Conservation (phyloP, 768 basidiomycete species). For the Amanita polypyramis region DNA sequence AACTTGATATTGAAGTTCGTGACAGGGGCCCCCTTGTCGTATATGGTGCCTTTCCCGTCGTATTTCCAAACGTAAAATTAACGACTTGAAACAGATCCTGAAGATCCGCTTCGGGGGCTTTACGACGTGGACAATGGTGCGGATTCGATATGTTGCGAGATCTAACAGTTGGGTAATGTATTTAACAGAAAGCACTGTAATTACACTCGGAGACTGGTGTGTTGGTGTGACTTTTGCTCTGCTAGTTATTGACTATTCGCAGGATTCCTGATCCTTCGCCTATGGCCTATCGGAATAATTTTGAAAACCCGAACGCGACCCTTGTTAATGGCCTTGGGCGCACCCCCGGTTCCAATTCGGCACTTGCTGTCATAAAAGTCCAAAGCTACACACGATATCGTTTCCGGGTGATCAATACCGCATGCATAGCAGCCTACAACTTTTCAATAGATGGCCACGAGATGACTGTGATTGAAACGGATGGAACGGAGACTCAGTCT, state of each 20-base stretch:
- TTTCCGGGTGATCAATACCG: slow-evolving; percentile 16
- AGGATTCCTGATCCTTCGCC: slow-evolving; percentile 17
- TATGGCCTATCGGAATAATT: slow-evolving; percentile 8
- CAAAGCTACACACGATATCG: slow-evolving; percentile 21
- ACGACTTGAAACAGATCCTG: slow-evolving; percentile 6
- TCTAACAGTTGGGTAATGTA: slow-evolving; percentile 18
- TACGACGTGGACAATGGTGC: slow-evolving; percentile 25
- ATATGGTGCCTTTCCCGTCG: slow-evolving; percentile 13
- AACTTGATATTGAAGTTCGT: neutral
- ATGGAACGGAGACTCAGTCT: slow-evolving; percentile 17
- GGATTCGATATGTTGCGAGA: slow-evolving; percentile 12
- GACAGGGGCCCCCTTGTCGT: slow-evolving; percentile 27
- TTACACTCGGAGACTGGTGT: slow-evolving; percentile 31
- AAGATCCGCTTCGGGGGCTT: slow-evolving; percentile 15
- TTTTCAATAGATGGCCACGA: slow-evolving; percentile 37
- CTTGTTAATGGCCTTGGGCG: slow-evolving; percentile 32
- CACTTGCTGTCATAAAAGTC: slow-evolving; percentile 25
- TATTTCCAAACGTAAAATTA: neutral
- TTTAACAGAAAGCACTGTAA: slow-evolving; percentile 23
- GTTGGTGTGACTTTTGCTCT: neutral
- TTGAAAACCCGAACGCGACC: slow-evolving; percentile 19
- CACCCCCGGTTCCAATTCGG: slow-evolving; percentile 15
- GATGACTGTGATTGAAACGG: slow-evolving; percentile 38
- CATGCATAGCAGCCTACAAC: slow-evolving; percentile 22
- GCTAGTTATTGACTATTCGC: neutral